Percentiles rank a stretch among this genome's conserved stretches.
Evolutionary conservation across 139 green algal genomes (phyloP).

Genomic region (Bryopsis sp.): DNA sequence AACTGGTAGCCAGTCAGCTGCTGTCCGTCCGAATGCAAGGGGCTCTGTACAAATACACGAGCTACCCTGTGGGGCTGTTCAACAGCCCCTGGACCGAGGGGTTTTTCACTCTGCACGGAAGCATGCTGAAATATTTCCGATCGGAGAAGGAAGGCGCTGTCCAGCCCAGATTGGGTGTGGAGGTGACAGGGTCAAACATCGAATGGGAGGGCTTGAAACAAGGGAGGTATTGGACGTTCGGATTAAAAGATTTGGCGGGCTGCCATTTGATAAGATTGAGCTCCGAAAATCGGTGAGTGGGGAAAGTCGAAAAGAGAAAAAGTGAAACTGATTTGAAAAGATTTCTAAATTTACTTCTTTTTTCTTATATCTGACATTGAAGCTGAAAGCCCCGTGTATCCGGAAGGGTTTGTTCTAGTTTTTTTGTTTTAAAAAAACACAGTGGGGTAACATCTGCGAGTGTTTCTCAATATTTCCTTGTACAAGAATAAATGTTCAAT

Average conservation of each 20-base stretch:
- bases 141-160: not conserved
- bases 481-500: too few species aligned
- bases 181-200: not conserved
- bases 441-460: too few species aligned
- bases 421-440: not conserved
- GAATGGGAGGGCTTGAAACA: slow-evolving; percentile 15
- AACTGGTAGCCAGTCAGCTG: not conserved
- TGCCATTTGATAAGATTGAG: slow-evolving; percentile 10
- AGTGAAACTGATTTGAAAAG: not conserved
- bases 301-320: not conserved
- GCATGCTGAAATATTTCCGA: not conserved
- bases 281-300: not conserved
- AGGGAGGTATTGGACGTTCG: slow-evolving; percentile 5
- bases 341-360: not conserved
- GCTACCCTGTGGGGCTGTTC: slow-evolving; percentile 8
- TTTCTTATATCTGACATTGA: not conserved
- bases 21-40: slow-evolving; percentile 6
- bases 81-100: not conserved
- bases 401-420: not conserved
- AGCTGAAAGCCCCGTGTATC: not conserved
- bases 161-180: not conserved
- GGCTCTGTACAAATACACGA: slow-evolving; percentile 13
- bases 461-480: too few species aligned
- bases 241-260: not conserved
- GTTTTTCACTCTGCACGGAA: slow-evolving; percentile 5